Conservation (phyloP, 164 flowering plant genomes). For the Annona cherimola region DNA sequence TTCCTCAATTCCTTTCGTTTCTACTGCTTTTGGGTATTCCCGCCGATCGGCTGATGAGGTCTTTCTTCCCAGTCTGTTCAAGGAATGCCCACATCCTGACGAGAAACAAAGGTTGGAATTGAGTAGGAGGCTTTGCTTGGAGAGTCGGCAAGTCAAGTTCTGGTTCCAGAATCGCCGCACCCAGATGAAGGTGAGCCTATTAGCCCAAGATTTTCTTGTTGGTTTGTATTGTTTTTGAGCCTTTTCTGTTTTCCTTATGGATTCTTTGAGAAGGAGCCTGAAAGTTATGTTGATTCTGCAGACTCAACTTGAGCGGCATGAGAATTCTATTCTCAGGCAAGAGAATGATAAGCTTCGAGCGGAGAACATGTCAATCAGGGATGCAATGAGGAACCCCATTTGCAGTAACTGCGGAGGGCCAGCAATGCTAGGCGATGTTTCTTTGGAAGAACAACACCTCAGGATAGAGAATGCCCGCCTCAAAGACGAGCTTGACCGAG, state of each 20-base stretch:
- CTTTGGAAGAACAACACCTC: constrained; percentile 88
- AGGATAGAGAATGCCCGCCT: constrained; percentile 86
- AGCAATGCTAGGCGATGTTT: constrained; percentile 77
- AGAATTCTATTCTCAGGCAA: constrained; percentile 75
- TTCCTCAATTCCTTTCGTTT: background rate
- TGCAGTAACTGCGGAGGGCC: constrained; percentile 93
- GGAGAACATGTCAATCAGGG: constrained; percentile 82
- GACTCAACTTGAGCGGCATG: constrained; percentile 96
- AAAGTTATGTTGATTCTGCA: constrained; percentile 13
- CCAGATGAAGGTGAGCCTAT: constrained; percentile 76
- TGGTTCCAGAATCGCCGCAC: constrained; percentile 98
- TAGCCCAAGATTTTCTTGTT: background rate
- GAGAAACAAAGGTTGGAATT: constrained; percentile 93
- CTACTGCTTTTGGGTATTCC: background rate
- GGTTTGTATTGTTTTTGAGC: background rate
- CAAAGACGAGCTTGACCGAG: constrained; percentile 86
- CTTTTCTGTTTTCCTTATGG: background rate
- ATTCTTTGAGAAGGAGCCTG: background rate
- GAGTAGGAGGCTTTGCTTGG: constrained; percentile 72
- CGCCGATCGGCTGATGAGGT: background rate
- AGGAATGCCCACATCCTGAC: constrained; percentile 98
- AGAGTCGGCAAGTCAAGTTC: constrained; percentile 90
- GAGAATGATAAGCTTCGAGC: constrained; percentile 93
- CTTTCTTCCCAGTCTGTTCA: constrained; percentile 51
- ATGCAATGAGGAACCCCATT: constrained; percentile 86